Base-by-base conservation (phyloP, 805 yeast genomes). In the Zygosaccharomyces pseudorouxii region DNA sequence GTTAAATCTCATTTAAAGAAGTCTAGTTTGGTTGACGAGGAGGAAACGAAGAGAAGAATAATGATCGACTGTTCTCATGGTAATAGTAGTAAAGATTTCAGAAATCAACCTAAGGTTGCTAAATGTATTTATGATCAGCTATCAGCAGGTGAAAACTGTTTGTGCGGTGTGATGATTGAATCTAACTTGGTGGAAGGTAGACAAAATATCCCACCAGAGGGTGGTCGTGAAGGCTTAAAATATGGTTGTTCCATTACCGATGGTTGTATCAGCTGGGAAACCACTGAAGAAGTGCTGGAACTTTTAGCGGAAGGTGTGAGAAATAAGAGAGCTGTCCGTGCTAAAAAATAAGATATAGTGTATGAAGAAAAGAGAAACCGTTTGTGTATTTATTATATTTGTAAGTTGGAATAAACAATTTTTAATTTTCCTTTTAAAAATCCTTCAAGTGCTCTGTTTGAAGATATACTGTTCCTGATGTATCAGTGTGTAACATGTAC, bases 11-110 rank as follows among this genome's bases (percentile, higher is more conserved):
- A 80, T 56, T 71, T 89, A 49, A 65, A 65, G 14, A 75, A 77
- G 45, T 74, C 80, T 23, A 76, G 75, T 58, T 71, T 69, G 54
- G 71, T 78, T 22, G 72, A 71, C 59, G 69, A 73, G 30, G 58
- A 57, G 7, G 60, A 60, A 38, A 68, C 64, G 10, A 76, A 78
- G 44, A 78, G 92, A 63, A 77, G 90, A 61, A 84, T 90, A 61
- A 93, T 92, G 98, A 81, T 92, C 55, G 99, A 92, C 71, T 93
- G 97, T 70, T 89, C 97, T 36, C 99, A 92, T 66, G 99, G 97
- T 55, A 92, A 92, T 76, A 88, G 97, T 31, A 81, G 77, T 65
- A 92, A 92, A 68, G 84, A 92, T 70, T 90, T 82, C 80, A 79
- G 79, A 65, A 92, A 92, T 71, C 99, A 92, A 74, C 97, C 98